These are phyloP conservation scores for Aureobasidium sp. DNA, from an alignment of 2,329 filamentous ascomycete species.

Conservation along the genomic window DNA sequence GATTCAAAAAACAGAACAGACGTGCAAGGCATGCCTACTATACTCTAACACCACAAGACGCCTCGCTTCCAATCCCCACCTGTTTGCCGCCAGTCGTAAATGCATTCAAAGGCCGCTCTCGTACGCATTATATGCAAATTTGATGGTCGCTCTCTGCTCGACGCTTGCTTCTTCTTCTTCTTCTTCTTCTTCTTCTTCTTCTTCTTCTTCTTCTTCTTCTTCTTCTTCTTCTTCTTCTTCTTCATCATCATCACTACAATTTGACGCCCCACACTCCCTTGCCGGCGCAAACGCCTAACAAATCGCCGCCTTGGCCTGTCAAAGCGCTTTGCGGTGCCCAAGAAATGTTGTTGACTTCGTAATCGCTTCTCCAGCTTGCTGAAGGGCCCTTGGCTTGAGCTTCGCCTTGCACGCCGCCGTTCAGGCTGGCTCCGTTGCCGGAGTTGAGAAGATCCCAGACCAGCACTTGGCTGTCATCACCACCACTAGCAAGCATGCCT, in stretches of 20 bases:
- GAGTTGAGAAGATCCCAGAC: slow-evolving; percentile 85
- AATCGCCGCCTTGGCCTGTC: slow-evolving; percentile 65
- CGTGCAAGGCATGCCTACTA: slow-evolving; percentile 6
- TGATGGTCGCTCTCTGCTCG: background rate
- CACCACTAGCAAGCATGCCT: slow-evolving; percentile 84
- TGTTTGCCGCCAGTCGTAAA: background rate
- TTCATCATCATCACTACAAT: slow-evolving; percentile 27
- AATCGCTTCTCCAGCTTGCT: slow-evolving; percentile 76
- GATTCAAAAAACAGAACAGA: background rate
- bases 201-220: background rate
- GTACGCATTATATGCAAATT: slow-evolving; percentile 11
- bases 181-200: background rate
- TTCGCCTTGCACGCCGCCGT: slow-evolving; percentile 18
- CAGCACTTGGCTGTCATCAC: slow-evolving; percentile 82
- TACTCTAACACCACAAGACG: background rate
- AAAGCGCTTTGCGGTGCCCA: slow-evolving; percentile 69
- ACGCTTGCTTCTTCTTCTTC: background rate
- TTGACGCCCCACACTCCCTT: slow-evolving; percentile 73
- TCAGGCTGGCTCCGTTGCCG: slow-evolving; percentile 16
- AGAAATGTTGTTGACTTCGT: slow-evolving; percentile 75
- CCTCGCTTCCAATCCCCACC: slow-evolving; percentile 3
- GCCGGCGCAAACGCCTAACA: slow-evolving; percentile 75
- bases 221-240: background rate
- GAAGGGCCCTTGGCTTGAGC: slow-evolving; percentile 56
- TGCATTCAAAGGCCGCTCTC: background rate